Evolutionary conservation across 169 alveolate species (phyloP), one percentile per base, ranked within the genome.

Genomic region (Plasmodium relictum): DNA sequence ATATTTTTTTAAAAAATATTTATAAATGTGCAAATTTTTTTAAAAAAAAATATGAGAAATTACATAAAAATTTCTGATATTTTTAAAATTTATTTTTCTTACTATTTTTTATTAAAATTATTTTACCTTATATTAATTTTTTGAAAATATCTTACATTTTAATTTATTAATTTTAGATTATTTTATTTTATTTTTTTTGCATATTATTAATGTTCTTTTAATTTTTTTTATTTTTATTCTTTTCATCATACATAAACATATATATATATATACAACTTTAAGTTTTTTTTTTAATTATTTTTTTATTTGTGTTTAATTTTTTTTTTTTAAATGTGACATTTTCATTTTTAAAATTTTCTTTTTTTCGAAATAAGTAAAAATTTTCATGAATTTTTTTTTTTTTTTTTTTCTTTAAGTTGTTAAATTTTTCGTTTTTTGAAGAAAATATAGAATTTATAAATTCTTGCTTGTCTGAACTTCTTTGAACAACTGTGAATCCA

Each of bases 401-500:
- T 72, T 61, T 52, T 68, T 80, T 71, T 71, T 58, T 80, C 26
- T 66, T 80, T 50, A 80, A 80, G 66, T 66, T 48, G 9, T 18
- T 50, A 45, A 65, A n/a, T 66, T 45, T 80, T 31, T 80, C 90
- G 37, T 41, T 68, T 48, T 68, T 41, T 14, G 31, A 3, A 6
- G 78, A 54, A 70, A 80, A 80, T 66, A 80, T 52, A 5, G 90
- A 80, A 58, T 80, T 80, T 45, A 80, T 52, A 58, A 66, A 50
- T 66, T 80, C 90, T 1, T 71, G 78, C 20, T 80, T 80, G 56
- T 80, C 80, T 59, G 54, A 9, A 12, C 8, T 18, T 18, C 71
- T 80, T 52, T 80, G 90, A 80, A 80, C 90, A 58, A 80, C 83
- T 7, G 70, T 80, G 66, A 80, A 80, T 9, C 90, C 90, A 54